These are phyloP conservation scores for Pisolithus thermaeus DNA, from an alignment of 1,284 basidiomycete genomes.

Conservation along the genomic window DNA sequence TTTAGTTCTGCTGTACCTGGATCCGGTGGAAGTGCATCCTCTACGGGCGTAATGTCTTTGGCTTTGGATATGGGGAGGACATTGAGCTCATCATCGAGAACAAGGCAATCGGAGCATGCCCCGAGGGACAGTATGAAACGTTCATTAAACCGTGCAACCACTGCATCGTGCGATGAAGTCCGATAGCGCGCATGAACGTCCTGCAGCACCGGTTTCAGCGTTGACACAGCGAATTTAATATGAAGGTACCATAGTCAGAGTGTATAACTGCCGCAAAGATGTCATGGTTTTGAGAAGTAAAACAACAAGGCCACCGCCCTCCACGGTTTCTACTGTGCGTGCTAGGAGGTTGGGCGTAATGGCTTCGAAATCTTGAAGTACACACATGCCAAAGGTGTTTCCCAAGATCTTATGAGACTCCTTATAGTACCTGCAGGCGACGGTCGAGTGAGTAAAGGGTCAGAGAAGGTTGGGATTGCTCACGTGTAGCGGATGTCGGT, in stretches of 20 bases:
- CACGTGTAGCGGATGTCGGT: slow-evolving; percentile 97
- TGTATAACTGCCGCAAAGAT: slow-evolving; percentile 89
- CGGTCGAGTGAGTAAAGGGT: neutral
- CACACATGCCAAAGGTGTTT: slow-evolving; percentile 96
- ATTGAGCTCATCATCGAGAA: slow-evolving; percentile 97
- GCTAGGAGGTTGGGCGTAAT: slow-evolving; percentile 97
- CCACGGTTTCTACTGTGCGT: slow-evolving; percentile 96
- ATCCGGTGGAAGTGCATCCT: slow-evolving; percentile 41
- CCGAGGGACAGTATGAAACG: slow-evolving; percentile 95
- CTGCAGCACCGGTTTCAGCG: slow-evolving; percentile 35
- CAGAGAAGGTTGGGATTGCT: slow-evolving; percentile 19
- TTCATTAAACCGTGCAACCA: slow-evolving; percentile 96
- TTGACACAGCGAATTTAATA: neutral
- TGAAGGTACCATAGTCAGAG: slow-evolving; percentile 85
- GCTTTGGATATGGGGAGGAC: slow-evolving; percentile 95
- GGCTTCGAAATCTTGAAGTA: slow-evolving; percentile 98
- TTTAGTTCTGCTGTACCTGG: slow-evolving; percentile 64
- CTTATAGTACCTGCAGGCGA: slow-evolving; percentile 67
- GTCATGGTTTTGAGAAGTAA: slow-evolving; percentile 94
- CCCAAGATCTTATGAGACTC: slow-evolving; percentile 95
- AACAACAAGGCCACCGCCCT: slow-evolving; percentile 93
- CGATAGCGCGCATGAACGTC: slow-evolving; percentile 94
- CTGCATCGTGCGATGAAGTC: slow-evolving; percentile 85
- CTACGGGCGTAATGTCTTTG: slow-evolving; percentile 81
- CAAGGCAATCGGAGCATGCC: slow-evolving; percentile 85